These are phyloP conservation scores for Aspergillus melleus DNA, from an alignment of 2,329 filamentous ascomycete species.

Conservation along the genomic window DNA sequence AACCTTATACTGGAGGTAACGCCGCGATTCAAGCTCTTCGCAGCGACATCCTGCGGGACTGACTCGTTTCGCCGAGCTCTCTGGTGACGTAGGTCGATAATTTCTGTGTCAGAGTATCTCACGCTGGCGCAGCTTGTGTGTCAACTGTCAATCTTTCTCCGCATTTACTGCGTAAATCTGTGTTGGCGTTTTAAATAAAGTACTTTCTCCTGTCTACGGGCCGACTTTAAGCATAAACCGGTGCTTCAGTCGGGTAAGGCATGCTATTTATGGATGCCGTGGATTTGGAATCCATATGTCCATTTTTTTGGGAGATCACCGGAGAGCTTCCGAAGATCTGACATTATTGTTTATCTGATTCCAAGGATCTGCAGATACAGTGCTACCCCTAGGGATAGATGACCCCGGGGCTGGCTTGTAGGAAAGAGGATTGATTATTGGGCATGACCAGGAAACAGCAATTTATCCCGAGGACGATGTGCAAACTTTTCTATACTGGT, in stretches of 20 bases:
- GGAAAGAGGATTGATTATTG: not conserved
- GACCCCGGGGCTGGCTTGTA: too few relatives aligned
- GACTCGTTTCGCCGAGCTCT: not conserved
- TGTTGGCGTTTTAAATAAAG: not conserved
- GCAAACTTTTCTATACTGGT: too few relatives aligned
- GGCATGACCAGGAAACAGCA: not conserved
- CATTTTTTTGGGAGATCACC: not conserved
- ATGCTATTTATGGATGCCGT: not conserved
- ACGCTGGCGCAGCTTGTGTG: not conserved
- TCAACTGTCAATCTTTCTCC: not conserved
- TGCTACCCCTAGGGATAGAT: too few relatives aligned
- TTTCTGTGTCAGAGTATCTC: not conserved
- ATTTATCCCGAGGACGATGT: not conserved
- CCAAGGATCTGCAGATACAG: not conserved
- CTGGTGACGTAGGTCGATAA: not conserved
- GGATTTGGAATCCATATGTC: not conserved
- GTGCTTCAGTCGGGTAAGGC: not conserved
- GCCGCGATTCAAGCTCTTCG: not conserved
- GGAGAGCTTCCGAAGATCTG: not conserved
- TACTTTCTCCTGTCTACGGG: not conserved
- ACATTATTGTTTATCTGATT: not conserved
- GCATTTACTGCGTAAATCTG: not conserved
- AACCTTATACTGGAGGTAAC: not conserved
- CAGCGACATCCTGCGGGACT: not conserved
- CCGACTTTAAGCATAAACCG: not conserved